phyloP scores from a whole-genome alignment of 768 basidiomycete genomes.

The Hygrophorus russula region DNA sequence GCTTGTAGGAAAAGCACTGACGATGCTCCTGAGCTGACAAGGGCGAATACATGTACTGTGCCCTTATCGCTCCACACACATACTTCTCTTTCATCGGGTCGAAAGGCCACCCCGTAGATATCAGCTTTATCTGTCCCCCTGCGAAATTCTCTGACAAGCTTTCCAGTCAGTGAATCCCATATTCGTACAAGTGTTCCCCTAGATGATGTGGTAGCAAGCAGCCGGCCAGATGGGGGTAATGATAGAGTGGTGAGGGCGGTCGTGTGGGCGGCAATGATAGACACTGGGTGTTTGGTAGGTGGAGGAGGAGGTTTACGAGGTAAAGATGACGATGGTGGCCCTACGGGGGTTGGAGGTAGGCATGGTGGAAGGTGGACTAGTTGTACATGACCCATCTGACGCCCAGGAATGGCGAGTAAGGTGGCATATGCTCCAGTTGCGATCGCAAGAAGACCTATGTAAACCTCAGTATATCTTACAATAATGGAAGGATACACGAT shows the following conservation, averaged over 20 bases:
- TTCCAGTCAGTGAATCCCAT: conserved; percentile 71
- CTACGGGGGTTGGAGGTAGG: conserved; percentile 42
- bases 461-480: neutral
- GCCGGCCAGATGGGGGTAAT: conserved; percentile 62
- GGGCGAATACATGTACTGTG: conserved; percentile 81
- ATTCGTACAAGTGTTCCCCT: conserved; percentile 80
- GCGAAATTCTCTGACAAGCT: conserved; percentile 68
- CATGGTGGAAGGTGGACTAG: conserved; percentile 79
- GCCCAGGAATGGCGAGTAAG: conserved; percentile 75
- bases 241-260: conserved; percentile 71
- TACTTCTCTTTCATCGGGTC: conserved; percentile 75
- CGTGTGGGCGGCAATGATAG: conserved; percentile 78
- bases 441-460: conserved; percentile 61
- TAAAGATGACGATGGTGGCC: conserved; percentile 42
- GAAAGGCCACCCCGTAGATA: conserved; percentile 84
- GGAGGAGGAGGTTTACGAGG: conserved; percentile 46
- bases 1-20: conserved; percentile 25
- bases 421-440: conserved; percentile 73
- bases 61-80: conserved; percentile 96
- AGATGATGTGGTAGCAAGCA: conserved; percentile 76
- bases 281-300: conserved; percentile 52
- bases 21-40: conserved; percentile 55
- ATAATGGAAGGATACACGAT: conserved; percentile 3
- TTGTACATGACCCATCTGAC: conserved; percentile 82
- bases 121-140: conserved; percentile 84